phyloP scores from a whole-genome alignment of 2,329 filamentous ascomycete species.

The Sporothrix inflata region DNA sequence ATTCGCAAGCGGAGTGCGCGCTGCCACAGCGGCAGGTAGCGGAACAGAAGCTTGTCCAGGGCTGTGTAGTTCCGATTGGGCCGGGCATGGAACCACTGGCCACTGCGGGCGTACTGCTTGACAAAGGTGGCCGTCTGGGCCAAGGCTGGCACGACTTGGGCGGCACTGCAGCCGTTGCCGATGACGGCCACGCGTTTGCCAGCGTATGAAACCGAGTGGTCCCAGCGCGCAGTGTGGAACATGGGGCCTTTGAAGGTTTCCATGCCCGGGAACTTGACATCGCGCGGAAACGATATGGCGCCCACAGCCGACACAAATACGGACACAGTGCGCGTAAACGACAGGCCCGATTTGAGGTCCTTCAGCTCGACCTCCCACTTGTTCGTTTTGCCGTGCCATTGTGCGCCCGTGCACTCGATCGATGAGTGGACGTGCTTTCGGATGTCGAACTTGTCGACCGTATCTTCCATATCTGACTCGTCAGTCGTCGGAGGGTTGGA shows the following conservation, averaged over 20 bases:
- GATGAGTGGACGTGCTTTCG: background rate
- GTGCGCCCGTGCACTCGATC: background rate
- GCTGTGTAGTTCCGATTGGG: background rate
- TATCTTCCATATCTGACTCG: background rate
- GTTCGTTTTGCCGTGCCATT: background rate
- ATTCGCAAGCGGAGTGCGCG: background rate
- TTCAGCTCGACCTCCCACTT: background rate
- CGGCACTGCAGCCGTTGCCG: constrained; percentile 65
- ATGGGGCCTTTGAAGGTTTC: background rate
- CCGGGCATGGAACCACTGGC: background rate
- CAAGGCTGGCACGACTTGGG: constrained; percentile 57
- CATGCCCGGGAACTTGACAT: background rate
- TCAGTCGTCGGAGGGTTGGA: background rate
- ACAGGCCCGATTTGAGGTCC: background rate
- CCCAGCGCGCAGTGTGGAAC: background rate
- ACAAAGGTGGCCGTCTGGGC: constrained; percentile 39
- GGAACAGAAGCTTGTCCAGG: background rate
- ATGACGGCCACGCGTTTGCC: constrained; percentile 64
- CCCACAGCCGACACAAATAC: background rate
- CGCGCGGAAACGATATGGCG: background rate
- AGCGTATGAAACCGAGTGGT: constrained; percentile 40
- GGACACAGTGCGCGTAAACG: background rate
- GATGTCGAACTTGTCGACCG: background rate
- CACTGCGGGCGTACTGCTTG: background rate
- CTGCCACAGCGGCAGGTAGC: background rate